These are phyloP conservation scores for Helianthus annuus DNA, from an alignment of 129 eudicot genomes.

Conservation along the genomic window HanXRQr2.0-SUNRISE NC_035438.2:12379581-12380080, in stretches of 20 bases:
- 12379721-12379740: too few relatives aligned
- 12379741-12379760: too few relatives aligned
- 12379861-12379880: conserved; percentile 53
- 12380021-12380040: background rate
- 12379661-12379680: too few relatives aligned
- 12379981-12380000: background rate
- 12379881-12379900: conserved; percentile 1
- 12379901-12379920: conserved; percentile 13
- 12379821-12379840: conserved; percentile 84
- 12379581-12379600: too few relatives aligned
- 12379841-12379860: conserved; percentile 97
- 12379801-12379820: conserved; percentile 94
- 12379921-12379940: background rate
- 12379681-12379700: too few relatives aligned
- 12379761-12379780: too few relatives aligned
- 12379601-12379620: too few relatives aligned
- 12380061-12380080: conserved; percentile 99
- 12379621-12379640: too few relatives aligned
- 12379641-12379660: too few relatives aligned
- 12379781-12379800: conserved; percentile 34
- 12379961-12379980: conserved; percentile 22
- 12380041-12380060: conserved; percentile 87
- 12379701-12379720: too few relatives aligned
- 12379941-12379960: background rate
- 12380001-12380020: background rate